Base-by-base conservation (phyloP, 2,329 filamentous ascomycete species). In the Pyrenophora seminiperda region DNA sequence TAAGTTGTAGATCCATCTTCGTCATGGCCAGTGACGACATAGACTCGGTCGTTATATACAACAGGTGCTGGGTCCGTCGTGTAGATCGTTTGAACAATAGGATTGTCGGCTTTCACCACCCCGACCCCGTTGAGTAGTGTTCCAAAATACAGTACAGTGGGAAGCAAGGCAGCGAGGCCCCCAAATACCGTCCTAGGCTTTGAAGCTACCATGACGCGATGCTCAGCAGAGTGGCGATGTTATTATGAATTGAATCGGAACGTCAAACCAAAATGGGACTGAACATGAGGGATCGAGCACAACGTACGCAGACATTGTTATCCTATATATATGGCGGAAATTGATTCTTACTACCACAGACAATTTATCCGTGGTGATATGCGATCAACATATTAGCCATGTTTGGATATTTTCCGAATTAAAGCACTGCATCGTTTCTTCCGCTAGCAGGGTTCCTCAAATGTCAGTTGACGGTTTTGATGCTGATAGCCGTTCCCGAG, bases 1-100 rank as follows among this genome's bases (percentile, higher is more conserved):
- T 46, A 59, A 15, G 45, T 50, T 22, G 30, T 54, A 7, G 54
- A 53, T 17, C 50, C 54, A 38, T 59, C 54, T 41, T 59, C 56
- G 32, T 59, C 56, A 32, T 59, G 56, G 30, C 50, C 48, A 7
- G 54, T 57, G 48, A 54, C 54, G 18, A 59, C 31, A 43, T 59
- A 59, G 22, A 59, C 41, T 19, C 50, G 50, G 32, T 49, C 47
- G 32, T 59, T 59, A 36, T 47, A 42, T n/a, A 57, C 40, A n/a
- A 54, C 15, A 5, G 56, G 56, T 40, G 54, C 54, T 30, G 56
- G 56, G 30, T 59, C 56, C 5, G 56, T 31, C 14, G 41, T 57
- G 39, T 54, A 59, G 34, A 59, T 29, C 11, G 56, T 59, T 32
- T 59, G 54, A 15, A 54, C 41, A 19, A 59, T 20, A 5, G 56